Evolutionary conservation across 2,329 filamentous ascomycete genomes (phyloP).

Genomic region (Ophiostoma fasciatum): DNA sequence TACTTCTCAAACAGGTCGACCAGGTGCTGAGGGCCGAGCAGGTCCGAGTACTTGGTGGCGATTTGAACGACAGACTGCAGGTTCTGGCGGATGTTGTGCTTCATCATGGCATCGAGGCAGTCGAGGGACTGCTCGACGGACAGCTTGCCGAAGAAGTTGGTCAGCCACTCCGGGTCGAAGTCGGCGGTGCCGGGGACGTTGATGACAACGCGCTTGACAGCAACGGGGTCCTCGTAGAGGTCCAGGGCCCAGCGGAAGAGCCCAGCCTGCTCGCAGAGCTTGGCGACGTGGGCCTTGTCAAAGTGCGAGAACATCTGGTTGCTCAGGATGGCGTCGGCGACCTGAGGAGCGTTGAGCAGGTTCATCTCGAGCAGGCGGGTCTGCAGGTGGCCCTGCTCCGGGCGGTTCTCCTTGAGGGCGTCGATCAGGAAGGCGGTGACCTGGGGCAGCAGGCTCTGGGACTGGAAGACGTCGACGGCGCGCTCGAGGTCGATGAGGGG

Average conservation of each 20-base stretch:
- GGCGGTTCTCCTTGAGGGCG: slow-evolving; percentile 85
- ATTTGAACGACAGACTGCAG: slow-evolving; percentile 88
- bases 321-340: slow-evolving; percentile 91
- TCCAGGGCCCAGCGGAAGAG: slow-evolving; percentile 78
- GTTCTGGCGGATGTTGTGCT: slow-evolving; percentile 92
- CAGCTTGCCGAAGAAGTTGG: slow-evolving; percentile 83
- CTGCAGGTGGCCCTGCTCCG: slow-evolving; percentile 85
- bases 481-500: slow-evolving; percentile 85
- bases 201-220: slow-evolving; percentile 79
- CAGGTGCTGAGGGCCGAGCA: slow-evolving; percentile 72
- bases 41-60: slow-evolving; percentile 93
- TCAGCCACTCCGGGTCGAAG: slow-evolving; percentile 81
- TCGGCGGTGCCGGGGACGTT: slow-evolving; percentile 72
- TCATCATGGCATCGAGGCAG: slow-evolving; percentile 91
- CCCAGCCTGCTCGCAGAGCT: slow-evolving; percentile 85
- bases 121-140: slow-evolving; percentile 92
- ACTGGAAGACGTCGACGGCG: slow-evolving; percentile 95
- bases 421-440: slow-evolving; percentile 96
- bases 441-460: slow-evolving; percentile 94
- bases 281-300: slow-evolving; percentile 76
- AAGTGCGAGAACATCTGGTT: slow-evolving; percentile 99
- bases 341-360: slow-evolving; percentile 86
- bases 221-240: slow-evolving; percentile 79
- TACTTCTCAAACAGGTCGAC: slow-evolving; percentile 97
- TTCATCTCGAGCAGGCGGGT: slow-evolving; percentile 98